These are phyloP conservation scores for Hirsutella rhossiliensis DNA, from an alignment of 2,329 filamentous ascomycete species.

Conservation along the genomic window DNA sequence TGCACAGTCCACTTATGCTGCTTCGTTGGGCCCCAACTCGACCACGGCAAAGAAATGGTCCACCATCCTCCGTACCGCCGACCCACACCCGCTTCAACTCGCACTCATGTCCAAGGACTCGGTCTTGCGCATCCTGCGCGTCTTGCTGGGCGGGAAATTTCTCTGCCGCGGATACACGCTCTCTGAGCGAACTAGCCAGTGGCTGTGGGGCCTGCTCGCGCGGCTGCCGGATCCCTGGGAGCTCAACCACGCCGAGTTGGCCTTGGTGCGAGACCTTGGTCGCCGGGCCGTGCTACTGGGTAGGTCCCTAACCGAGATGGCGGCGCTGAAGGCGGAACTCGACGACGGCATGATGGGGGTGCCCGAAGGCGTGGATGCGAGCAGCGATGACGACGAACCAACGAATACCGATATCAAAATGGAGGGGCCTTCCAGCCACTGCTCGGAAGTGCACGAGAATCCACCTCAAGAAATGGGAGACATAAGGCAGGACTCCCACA, in stretches of 20 bases:
- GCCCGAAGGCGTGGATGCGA: slow-evolving; percentile 25
- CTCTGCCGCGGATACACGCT: slow-evolving; percentile 47
- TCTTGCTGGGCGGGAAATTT: slow-evolving; percentile 54
- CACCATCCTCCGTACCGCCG: slow-evolving; percentile 34
- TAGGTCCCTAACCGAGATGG: slow-evolving; percentile 40
- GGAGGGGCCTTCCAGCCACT: too few species aligned
- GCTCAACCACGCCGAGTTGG: slow-evolving; percentile 64
- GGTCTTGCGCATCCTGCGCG: slow-evolving; percentile 52
- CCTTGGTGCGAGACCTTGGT: slow-evolving; percentile 65
- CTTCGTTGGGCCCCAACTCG: slow-evolving; percentile 37
- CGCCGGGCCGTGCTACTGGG: slow-evolving; percentile 58
- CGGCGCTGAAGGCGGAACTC: slow-evolving; percentile 30
- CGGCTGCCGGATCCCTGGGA: slow-evolving; percentile 63
- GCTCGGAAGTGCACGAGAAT: background rate
- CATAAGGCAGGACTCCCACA: background rate
- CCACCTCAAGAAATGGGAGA: background rate
- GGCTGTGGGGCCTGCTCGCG: slow-evolving; percentile 77
- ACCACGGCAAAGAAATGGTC: slow-evolving; percentile 40
- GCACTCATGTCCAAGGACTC: slow-evolving; percentile 55
- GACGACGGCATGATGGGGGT: slow-evolving; percentile 27
- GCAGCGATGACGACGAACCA: slow-evolving; percentile 9
- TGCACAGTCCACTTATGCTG: slow-evolving; percentile 42
- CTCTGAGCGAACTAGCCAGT: slow-evolving; percentile 58
- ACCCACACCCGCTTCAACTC: slow-evolving; percentile 47
- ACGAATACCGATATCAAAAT: slow-evolving; percentile 6